Base-by-base conservation (phyloP, 2,329 filamentous ascomycete genomes). In the Aspergillus pseudoterreus region DNA sequence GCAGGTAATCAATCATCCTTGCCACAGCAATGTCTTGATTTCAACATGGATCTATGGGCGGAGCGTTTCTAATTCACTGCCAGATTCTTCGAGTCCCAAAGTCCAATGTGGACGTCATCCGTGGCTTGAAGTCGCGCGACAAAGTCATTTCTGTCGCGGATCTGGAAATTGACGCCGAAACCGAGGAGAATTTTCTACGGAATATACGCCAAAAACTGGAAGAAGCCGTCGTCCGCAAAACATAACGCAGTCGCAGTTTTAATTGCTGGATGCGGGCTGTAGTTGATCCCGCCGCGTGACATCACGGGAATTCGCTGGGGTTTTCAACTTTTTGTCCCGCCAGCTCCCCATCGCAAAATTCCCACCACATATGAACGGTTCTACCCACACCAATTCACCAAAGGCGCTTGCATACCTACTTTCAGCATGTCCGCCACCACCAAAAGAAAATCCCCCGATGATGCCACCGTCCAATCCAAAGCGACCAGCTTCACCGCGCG, bases 51-150 rank as follows among this genome's bases (percentile, higher is more conserved):
- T 22, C 27, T 8, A 12, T 3, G 55, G 27, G 43, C 8, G 24
- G 9, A 6, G 32, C n/a, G 10, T 15, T 10, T 24, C 43, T 32
- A 30, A 43, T 32, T 44, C 10, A 4, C 3, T 19, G 27, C 35
- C 22, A 85, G 81, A 75, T 78, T 5, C 74, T 89, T 2, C 74
- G 75, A 2, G 72, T 86, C 6, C 80, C 85, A 27, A 88, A 85
- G 63, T 84, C 85, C 1, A 78, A 82, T 53, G 69, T 89, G 1
- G 75, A 80, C 41, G 79, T 90, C 38, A 78, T 79, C 11, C 82
- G 82, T 14, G 86, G 86, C 0, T 64, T 78, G 48, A 88, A 84
- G 65, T 84, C 81, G 17, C 77, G 80, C 51, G 81, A 85, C 41
- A 90, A 90, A 70, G 84, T 78, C 0, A 67, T 87, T 42, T 60